Conservation (phyloP, 192 early-diverging fungal species). For the Umbelopsis sp. region DNA sequence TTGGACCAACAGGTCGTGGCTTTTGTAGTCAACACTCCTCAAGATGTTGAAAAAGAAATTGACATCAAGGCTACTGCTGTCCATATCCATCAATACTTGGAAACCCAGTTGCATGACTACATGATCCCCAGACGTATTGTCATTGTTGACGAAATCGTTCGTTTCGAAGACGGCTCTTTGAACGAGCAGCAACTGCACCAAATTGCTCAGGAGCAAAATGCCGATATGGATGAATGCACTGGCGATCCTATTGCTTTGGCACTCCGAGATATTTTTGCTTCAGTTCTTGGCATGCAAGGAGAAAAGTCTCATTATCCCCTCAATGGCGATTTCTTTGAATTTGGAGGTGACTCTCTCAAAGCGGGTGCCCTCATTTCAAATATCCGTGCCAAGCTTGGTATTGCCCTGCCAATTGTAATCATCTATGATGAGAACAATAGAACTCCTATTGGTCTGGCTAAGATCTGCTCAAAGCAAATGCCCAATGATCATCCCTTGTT, state of each 20-base stretch:
- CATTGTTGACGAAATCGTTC: conserved; percentile 33
- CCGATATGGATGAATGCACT: conserved; percentile 16
- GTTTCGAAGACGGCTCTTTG: conserved; percentile 28
- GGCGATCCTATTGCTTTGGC: conserved; percentile 23
- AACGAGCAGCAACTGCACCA: conserved; percentile 25
- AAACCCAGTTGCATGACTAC: conserved; percentile 36
- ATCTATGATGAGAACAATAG: conserved; percentile 28
- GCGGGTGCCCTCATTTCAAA: conserved; percentile 35
- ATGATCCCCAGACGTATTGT: conserved; percentile 40
- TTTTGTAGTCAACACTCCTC: conserved; percentile 22
- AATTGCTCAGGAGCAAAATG: conserved; percentile 24
- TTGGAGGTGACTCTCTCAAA: conserved; percentile 46
- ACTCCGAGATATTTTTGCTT: conserved; percentile 35
- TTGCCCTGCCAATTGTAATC: conserved; percentile 20
- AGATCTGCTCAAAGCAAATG: conserved; percentile 17
- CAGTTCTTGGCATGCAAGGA: conserved; percentile 36
- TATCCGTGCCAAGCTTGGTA: conserved; percentile 26
- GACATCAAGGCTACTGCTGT: conserved; percentile 16
- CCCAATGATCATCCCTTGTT: conserved; percentile 25
- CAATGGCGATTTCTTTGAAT: conserved; percentile 49
- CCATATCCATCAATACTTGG: conserved; percentile 22
- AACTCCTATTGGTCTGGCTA: conserved; percentile 29
- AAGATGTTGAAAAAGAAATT: conserved; percentile 9
- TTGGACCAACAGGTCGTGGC: conserved; percentile 26
- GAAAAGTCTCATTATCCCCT: conserved; percentile 24